Base-by-base conservation (phyloP, 768 basidiomycete genomes). In the Saitozyma podzolica region DNA sequence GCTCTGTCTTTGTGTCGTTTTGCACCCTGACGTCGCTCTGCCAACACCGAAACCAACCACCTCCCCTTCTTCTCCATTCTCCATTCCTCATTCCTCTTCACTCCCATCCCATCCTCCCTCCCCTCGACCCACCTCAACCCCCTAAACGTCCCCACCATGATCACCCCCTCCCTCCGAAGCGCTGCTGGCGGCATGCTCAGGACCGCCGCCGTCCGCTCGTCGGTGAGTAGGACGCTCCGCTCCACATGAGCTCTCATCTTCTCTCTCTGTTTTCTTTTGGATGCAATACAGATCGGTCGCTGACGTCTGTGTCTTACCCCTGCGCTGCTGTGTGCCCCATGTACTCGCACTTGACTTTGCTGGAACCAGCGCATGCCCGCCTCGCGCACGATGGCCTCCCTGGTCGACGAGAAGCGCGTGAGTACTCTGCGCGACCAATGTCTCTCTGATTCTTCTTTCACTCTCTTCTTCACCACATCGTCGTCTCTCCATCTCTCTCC, bases 331-430 rank as follows among this genome's bases (percentile, higher is more conserved):
- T 13, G 10, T 52, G 13, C 7, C 51, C 11, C 51, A 10, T 52
- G 16, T 52, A 29, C 13, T 19, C 29, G 20, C 19, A 5, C 51
- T 8, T 39, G 16, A 11, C 16, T 17, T 52, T 2, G 7, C 19
- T 11, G 13, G 2, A 1, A 13, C 11, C 45, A 47, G 45, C 13
- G 13, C 45, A 47, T 47, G 45, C 45, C 45, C 45, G 45, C 66
- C 50, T 53, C 62, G 19, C 54, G 72, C 50, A 61, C 69, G 14
- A 73, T 73, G 72, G 72, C 72, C 50, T 67, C 72, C 8, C 29
- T 67, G 20, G 56, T 58, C 20, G 72, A 73, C 50, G 72, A 70
- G 52, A 62, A 66, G 59, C 54, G 72, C 50, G 72, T 73, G 58
- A 66, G 69, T 67, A 8, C 14, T 13, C 9, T 29, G 29, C 29